Conservation (phyloP, 2,329 filamentous ascomycete species). For the Fusarium sp. region DNA sequence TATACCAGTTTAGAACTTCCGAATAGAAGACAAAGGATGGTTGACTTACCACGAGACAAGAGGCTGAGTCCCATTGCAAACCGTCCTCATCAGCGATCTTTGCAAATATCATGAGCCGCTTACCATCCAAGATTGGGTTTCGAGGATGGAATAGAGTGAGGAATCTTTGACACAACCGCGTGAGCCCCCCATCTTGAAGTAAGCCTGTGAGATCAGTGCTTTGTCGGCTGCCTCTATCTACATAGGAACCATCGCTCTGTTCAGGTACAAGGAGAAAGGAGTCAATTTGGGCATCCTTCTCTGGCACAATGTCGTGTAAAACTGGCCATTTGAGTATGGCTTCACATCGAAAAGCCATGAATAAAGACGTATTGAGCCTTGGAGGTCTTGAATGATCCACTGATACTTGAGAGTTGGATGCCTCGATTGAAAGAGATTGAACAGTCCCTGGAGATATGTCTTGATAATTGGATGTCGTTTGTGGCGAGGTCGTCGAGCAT, state of each 20-base stretch:
- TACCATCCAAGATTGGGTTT: constrained; percentile 38
- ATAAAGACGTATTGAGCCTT: neutral
- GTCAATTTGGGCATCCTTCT: neutral
- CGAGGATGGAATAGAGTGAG: constrained; percentile 34
- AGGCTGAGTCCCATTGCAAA: constrained; percentile 31
- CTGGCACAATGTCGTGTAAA: neutral
- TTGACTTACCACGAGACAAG: constrained; percentile 34
- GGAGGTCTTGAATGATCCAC: too few species aligned
- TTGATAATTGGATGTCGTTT: neutral
- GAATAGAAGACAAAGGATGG: too few species aligned
- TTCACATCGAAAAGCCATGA: constrained; percentile 4
- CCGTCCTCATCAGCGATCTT: constrained; percentile 31
- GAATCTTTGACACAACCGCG: constrained; percentile 18
- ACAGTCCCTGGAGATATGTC: neutral
- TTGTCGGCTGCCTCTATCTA: too few species aligned
- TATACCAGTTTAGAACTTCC: too few species aligned
- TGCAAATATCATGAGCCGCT: constrained; percentile 28
- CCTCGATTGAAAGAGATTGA: too few species aligned
- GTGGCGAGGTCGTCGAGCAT: neutral
- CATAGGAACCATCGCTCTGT: neutral
- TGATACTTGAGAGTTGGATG: too few species aligned
- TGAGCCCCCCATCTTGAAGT: neutral
- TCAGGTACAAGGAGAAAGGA: constrained; percentile 4
- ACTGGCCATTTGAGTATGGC: constrained; percentile 1
- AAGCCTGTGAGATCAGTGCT: neutral